phyloP scores from a whole-genome alignment of 192 early-diverging fungal genomes.

The Mortierella alpina region DNA sequence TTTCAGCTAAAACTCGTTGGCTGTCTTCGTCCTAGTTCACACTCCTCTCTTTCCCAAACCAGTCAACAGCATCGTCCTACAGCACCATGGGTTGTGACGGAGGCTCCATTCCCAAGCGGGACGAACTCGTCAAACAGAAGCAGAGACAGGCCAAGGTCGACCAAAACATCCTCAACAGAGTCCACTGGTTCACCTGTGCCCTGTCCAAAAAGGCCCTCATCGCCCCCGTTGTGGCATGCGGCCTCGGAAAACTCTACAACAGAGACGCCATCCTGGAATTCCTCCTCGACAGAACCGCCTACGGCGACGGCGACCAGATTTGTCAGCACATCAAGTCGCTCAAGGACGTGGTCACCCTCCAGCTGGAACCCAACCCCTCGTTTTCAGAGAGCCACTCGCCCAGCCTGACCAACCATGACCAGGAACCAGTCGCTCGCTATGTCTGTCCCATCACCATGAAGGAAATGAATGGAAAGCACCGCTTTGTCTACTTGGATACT shows the following conservation, averaged over 20 bases:
- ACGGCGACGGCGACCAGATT: conserved; percentile 84
- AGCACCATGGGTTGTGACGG: conserved; percentile 83
- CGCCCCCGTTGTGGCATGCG: conserved; percentile 74
- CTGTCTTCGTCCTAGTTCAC: no score
- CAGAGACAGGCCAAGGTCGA: conserved; percentile 73
- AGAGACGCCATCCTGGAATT: conserved; percentile 82
- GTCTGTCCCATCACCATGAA: conserved; percentile 84
- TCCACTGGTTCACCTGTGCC: conserved; percentile 80
- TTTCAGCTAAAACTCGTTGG: no score
- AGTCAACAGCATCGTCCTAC: neutral
- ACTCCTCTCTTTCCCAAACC: neutral
- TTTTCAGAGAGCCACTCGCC: conserved; percentile 56
- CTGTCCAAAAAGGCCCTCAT: conserved; percentile 75
- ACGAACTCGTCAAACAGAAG: conserved; percentile 88
- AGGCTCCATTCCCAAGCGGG: conserved; percentile 87
- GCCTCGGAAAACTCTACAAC: conserved; percentile 86
- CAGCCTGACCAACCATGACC: conserved; percentile 65
- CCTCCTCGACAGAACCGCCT: conserved; percentile 73
- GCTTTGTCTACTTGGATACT: conserved; percentile 69
- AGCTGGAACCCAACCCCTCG: conserved; percentile 74
- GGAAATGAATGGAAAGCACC: conserved; percentile 88
- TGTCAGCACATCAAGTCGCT: conserved; percentile 76
- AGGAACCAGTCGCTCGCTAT: conserved; percentile 64
- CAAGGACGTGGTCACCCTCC: conserved; percentile 80
- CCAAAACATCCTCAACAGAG: conserved; percentile 67